Evolutionary conservation across 2,329 filamentous ascomycete genomes (phyloP), one percentile per base, ranked within the genome.

Genomic region (Coniochaeta sp.): DNA sequence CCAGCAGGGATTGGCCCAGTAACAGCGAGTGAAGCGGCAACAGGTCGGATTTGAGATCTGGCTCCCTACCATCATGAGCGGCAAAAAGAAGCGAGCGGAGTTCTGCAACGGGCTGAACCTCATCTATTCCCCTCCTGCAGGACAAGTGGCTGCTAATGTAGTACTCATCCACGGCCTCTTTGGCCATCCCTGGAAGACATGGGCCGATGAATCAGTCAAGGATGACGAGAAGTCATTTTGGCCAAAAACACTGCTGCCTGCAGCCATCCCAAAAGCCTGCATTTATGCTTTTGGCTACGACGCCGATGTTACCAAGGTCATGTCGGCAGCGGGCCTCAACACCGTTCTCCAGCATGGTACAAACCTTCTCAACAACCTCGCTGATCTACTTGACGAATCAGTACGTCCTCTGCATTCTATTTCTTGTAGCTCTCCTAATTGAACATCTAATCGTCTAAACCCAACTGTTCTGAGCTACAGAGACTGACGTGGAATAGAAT

Each of bases 161-260:
- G 36, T 57, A 4, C 36, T 57, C 55, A 19, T 57, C 22, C 55
- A 57, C 34, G 55, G 55, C 17, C 55, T 57, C 55, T 36, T 26
- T 22, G 55, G 55, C 24, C 28, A 57, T 24, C 22, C 55, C 4
- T 38, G 30, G 19, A 34, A 42, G 16, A 57, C 55, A 42, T 57
- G 55, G 55, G 22, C 22, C 8, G 4, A 57, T 30, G 26, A 24
- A 3, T 19, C 44, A 5, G 44, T 52, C 34, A 26, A 22, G 19
- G 34, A 42, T n/a, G 19, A 2, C 55, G 22, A 26, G 8, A 4
- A 57, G n/a, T 14, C 38, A 14, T 57, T 36, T 34, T 57, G 55
- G 55, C 55, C 55, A 8, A 42, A 57, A 19, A 19, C 32, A 6
- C 36, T 57, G 5, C 26, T 57, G 10, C 36, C 55, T 10, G n/a